Percentiles rank a stretch among this genome's conserved stretches.
Conservation (phyloP, 2,329 filamentous ascomycete species). For the Fusarium coicis region DNA sequence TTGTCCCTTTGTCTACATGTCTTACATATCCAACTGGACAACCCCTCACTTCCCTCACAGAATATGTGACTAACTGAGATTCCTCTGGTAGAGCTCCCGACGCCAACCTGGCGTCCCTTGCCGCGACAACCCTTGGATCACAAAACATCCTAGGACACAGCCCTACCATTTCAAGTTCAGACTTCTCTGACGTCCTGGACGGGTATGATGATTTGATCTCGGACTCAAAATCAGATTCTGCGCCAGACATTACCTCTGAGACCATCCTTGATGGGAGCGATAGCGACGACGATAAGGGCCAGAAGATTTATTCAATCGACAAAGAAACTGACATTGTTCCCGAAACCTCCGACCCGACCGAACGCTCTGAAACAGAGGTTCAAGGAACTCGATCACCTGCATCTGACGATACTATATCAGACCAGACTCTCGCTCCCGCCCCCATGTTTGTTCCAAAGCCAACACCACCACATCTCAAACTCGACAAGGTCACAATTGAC, state of each 20-base stretch:
- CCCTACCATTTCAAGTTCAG: conserved; percentile 58
- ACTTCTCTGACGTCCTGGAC: conserved; percentile 54
- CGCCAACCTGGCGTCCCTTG: conserved; percentile 40
- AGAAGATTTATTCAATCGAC: conserved; percentile 37
- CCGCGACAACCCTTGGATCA: conserved; percentile 39
- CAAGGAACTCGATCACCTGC: conserved; percentile 41
- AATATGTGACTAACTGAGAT: conserved; percentile 45
- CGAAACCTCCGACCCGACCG: conserved; percentile 21
- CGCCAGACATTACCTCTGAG: conserved; percentile 41
- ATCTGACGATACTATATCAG: conserved; percentile 52
- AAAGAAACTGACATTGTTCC: conserved; percentile 27
- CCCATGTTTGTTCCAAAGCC: conserved; percentile 62
- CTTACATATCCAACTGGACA: conserved; percentile 2
- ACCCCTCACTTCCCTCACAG: conserved; percentile 6
- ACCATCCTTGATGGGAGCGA: conserved; percentile 41
- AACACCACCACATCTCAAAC: conserved; percentile 63
- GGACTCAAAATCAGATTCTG: conserved; percentile 46
- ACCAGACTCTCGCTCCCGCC: conserved; percentile 56
- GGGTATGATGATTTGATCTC: conserved; percentile 58
- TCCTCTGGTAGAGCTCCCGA: conserved; percentile 39
- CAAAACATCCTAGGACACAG: conserved; percentile 55
- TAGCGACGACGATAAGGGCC: conserved; percentile 42
- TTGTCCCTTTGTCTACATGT: conserved; percentile 19
- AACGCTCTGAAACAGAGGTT: conserved; percentile 36
- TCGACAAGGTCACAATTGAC: conserved; percentile 55